Evolutionary conservation across 2,329 filamentous ascomycete genomes (phyloP).

Genomic region (Chaetomium sp.): DNA sequence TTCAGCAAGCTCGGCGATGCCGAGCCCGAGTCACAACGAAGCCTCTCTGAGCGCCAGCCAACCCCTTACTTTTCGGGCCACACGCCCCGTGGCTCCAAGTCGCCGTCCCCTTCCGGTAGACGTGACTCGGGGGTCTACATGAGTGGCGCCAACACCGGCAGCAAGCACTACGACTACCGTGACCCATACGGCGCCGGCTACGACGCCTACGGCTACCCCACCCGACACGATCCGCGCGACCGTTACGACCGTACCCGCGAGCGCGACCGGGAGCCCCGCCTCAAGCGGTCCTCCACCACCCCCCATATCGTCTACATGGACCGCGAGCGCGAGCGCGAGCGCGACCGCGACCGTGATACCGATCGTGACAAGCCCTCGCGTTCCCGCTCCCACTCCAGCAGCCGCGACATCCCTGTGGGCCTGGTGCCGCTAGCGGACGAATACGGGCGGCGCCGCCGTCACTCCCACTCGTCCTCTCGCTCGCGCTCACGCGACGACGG

Average conservation of each 20-base stretch:
- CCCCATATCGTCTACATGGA: slow-evolving; percentile 34
- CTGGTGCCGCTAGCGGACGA: slow-evolving; percentile 30
- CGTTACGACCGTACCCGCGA: slow-evolving; percentile 21
- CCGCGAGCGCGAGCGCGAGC: slow-evolving; percentile 24
- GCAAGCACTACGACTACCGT: slow-evolving; percentile 28
- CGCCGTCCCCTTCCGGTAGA: slow-evolving; percentile 33
- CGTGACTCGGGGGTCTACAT: slow-evolving; percentile 35
- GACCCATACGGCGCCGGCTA: slow-evolving; percentile 22
- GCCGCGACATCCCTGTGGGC: slow-evolving; percentile 30
- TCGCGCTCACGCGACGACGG: slow-evolving; percentile 16
- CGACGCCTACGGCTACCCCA: slow-evolving; percentile 26
- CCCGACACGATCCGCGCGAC: slow-evolving; percentile 24
- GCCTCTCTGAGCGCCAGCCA: slow-evolving; percentile 31
- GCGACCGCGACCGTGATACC: slow-evolving; percentile 26
- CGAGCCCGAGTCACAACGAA: slow-evolving; percentile 27
- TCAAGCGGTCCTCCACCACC: slow-evolving; percentile 36
- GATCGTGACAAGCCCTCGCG: slow-evolving; percentile 17
- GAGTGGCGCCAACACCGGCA: slow-evolving; percentile 29
- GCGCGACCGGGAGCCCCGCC: slow-evolving; percentile 30
- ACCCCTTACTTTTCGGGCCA: slow-evolving; percentile 29
- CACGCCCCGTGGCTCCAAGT: slow-evolving; percentile 34
- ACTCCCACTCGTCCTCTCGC: slow-evolving; percentile 19
- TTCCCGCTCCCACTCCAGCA: slow-evolving; percentile 26
- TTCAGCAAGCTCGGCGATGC: slow-evolving; percentile 33
- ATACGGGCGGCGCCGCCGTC: slow-evolving; percentile 23